Percentiles rank a stretch among this genome's conserved stretches.
Conservation (phyloP, 441 rosid genomes). For the Flueggea neowawraea region DNA sequence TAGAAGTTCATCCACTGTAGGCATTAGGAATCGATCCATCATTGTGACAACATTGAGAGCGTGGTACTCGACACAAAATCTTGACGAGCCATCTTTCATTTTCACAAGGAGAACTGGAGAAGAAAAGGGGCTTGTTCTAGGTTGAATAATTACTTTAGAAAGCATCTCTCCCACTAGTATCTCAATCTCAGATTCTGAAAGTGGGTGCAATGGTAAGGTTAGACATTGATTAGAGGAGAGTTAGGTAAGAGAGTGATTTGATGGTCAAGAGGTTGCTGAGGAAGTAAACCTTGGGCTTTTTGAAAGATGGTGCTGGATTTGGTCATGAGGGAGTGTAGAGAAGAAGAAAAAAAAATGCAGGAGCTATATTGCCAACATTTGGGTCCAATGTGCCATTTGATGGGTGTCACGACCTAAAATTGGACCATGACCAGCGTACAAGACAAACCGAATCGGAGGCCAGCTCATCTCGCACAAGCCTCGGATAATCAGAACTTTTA, state of each 20-base stretch:
- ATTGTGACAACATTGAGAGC: not conserved
- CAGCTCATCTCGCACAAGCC: no score
- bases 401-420: no score
- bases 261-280: not conserved
- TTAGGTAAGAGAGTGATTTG: not conserved
- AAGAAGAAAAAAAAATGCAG: no score
- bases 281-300: no score
- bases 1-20: not conserved
- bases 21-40: slow-evolving; percentile 2
- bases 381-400: no score
- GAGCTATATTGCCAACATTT: no score
- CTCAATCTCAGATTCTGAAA: slow-evolving; percentile 5
- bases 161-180: not conserved
- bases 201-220: not conserved
- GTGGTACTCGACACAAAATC: no score
- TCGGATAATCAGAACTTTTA: no score
- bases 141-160: not conserved
- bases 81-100: not conserved
- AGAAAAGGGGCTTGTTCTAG: not conserved
- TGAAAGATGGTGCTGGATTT: not conserved
- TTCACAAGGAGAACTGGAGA: not conserved
- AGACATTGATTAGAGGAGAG: not conserved
- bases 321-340: no score
- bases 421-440: no score
- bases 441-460: no score